Evolutionary conservation across 78 protist species (phyloP).

Genomic region (Pigoraptor vietnamica): DNA sequence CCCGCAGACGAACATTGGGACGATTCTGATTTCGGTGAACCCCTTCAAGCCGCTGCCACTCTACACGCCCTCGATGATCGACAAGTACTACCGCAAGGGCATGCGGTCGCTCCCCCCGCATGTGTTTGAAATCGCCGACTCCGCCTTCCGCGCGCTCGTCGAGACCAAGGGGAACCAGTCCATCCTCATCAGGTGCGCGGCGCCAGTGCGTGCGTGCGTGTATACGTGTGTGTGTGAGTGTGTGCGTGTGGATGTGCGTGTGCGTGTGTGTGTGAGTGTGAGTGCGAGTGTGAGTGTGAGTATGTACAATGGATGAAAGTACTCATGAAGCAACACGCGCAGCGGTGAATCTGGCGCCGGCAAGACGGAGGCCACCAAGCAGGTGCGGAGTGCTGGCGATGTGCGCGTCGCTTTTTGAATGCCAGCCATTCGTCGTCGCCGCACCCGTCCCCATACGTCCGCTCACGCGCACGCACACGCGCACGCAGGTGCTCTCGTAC

Average conservation of each 20-base stretch:
- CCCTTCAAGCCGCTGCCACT: constrained; percentile 17
- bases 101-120: constrained; percentile 81
- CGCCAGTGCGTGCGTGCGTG: too few species aligned
- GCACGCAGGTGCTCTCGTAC: background rate
- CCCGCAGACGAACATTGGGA: background rate
- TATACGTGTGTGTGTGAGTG: background rate
- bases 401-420: background rate
- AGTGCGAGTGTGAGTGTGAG: background rate
- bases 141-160: constrained; percentile 9
- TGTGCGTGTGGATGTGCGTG: background rate
- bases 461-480: background rate
- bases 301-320: background rate
- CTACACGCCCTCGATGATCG: background rate
- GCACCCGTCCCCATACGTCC: background rate
- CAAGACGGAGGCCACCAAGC: constrained; percentile 71
- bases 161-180: background rate
- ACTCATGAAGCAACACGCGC: background rate
- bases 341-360: constrained; percentile 80
- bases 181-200: constrained; percentile 1
- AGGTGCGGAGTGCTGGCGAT: constrained; percentile 23
- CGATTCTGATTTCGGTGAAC: constrained; percentile 30
- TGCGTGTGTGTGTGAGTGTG: background rate
- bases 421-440: background rate
- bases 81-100: constrained; percentile 41
- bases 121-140: constrained; percentile 83